These are phyloP conservation scores for Aspergillus taichungensis DNA, from an alignment of 495 filamentous ascomycete species.

Conservation along the genomic window DNA sequence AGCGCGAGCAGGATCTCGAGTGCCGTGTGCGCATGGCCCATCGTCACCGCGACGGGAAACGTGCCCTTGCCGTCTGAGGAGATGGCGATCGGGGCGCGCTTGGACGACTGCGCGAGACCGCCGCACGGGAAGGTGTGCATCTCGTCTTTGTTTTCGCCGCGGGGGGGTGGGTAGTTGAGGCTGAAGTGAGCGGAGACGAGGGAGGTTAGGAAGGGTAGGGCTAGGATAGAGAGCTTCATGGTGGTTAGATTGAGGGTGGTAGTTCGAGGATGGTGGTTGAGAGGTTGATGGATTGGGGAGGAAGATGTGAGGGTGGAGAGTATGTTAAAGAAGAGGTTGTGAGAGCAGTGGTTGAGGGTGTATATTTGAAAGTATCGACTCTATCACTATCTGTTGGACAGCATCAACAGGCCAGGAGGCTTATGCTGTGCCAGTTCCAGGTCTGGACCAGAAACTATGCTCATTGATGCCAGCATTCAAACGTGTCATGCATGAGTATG, in stretches of 20 bases:
- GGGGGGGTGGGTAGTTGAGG: constrained; percentile 46
- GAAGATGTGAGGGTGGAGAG: background rate
- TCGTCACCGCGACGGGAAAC: constrained; percentile 43
- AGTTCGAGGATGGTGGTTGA: too few species aligned
- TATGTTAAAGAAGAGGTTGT: background rate
- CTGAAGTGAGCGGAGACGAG: constrained; percentile 51
- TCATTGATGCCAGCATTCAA: too few species aligned
- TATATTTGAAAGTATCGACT: background rate
- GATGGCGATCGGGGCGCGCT: constrained; percentile 43
- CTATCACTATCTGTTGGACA: too few species aligned
- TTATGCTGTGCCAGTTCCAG: too few species aligned
- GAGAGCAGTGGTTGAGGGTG: background rate
- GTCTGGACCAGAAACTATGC: too few species aligned
- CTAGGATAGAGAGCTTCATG: constrained; percentile 20
- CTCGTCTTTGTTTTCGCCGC: constrained; percentile 44
- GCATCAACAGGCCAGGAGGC: too few species aligned
- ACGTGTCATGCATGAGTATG: background rate
- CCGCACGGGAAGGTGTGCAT: constrained; percentile 51
- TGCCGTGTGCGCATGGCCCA: constrained; percentile 46
- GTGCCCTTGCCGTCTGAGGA: constrained; percentile 26
- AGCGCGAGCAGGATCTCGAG: constrained; percentile 49
- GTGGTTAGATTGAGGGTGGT: background rate
- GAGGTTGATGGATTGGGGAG: background rate
- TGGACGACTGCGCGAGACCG: constrained; percentile 36
- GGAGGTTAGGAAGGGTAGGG: constrained; percentile 25